Evolutionary conservation across 2,329 filamentous ascomycete species (phyloP).

Genomic region (Arthrobotrys musiformis): DNA sequence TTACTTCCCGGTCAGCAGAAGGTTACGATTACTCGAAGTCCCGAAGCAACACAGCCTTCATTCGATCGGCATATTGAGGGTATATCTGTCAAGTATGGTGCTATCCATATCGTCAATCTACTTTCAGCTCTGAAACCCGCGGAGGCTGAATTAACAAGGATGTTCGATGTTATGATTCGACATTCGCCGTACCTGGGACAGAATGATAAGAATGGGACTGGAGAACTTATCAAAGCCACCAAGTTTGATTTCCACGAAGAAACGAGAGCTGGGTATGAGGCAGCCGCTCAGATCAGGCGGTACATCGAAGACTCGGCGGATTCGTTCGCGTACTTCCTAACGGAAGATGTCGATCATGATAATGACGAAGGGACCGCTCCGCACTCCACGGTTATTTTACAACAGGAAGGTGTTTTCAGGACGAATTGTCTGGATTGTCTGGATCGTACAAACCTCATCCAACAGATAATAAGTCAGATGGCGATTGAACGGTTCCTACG

Average conservation of each 20-base stretch:
- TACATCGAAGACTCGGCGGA: constrained; percentile 83
- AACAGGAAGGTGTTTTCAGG: constrained; percentile 94
- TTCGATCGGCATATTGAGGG: constrained; percentile 94
- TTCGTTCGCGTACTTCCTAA: constrained; percentile 90
- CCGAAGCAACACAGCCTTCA: constrained; percentile 89
- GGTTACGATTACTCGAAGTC: constrained; percentile 86
- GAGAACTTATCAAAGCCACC: constrained; percentile 79
- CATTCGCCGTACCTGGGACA: constrained; percentile 76
- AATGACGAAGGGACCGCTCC: constrained; percentile 61
- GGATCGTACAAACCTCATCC: constrained; percentile 93
- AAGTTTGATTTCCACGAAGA: constrained; percentile 98
- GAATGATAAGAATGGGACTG: constrained; percentile 66
- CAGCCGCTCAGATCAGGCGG: constrained; percentile 82
- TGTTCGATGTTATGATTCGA: constrained; percentile 80
- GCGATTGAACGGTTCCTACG: constrained; percentile 84
- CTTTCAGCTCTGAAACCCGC: constrained; percentile 89
- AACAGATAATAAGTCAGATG: constrained; percentile 95
- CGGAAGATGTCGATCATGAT: constrained; percentile 75
- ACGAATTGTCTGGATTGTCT: constrained; percentile 97
- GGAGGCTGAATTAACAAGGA: constrained; percentile 82
- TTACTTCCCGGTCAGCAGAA: constrained; percentile 93
- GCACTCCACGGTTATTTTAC: constrained; percentile 73
- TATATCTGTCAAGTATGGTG: constrained; percentile 86
- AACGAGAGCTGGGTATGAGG: constrained; percentile 90
- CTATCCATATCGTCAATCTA: constrained; percentile 91